Percentiles rank a stretch among this genome's conserved stretches.
phyloP scores from a whole-genome alignment of 768 basidiomycete genomes.

The Gymnopilus junonius region DNA sequence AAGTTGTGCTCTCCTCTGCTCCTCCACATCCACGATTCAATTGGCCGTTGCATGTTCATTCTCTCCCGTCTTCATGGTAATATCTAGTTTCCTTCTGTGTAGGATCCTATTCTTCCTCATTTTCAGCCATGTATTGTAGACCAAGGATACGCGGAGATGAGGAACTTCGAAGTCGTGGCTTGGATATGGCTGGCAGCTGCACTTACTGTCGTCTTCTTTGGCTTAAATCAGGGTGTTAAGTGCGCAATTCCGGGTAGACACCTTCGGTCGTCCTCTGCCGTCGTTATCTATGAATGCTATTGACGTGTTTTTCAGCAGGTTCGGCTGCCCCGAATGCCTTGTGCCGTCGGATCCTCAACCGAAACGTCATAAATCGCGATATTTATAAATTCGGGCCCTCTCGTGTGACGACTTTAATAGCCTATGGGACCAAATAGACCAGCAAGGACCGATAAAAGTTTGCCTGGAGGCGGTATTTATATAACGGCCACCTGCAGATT shows the following conservation, averaged over 20 bases:
- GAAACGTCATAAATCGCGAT: neutral
- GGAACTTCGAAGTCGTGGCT: neutral
- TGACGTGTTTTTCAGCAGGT: neutral
- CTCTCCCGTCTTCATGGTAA: too few relatives aligned
- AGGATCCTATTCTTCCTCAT: too few relatives aligned
- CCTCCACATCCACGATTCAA: too few relatives aligned
- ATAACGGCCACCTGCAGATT: neutral
- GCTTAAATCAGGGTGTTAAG: neutral
- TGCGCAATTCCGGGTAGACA: neutral
- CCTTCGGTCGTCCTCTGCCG: neutral
- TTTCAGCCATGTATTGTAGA: neutral
- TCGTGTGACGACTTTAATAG: neutral
- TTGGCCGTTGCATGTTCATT: too few relatives aligned
- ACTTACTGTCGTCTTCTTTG: neutral
- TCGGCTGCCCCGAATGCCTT: neutral
- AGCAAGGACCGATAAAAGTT: neutral
- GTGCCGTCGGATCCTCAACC: conserved; percentile 3
- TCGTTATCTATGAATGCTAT: neutral
- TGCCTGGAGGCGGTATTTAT: conserved; percentile 2
- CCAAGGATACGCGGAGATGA: neutral
- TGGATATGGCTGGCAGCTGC: neutral
- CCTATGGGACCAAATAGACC: neutral
- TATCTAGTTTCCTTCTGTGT: too few relatives aligned
- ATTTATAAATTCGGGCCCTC: neutral
- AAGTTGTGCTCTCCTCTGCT: too few relatives aligned